Evolutionary conservation across 208 protist genomes (phyloP).

Genomic region (Strigomonas galati): DNA sequence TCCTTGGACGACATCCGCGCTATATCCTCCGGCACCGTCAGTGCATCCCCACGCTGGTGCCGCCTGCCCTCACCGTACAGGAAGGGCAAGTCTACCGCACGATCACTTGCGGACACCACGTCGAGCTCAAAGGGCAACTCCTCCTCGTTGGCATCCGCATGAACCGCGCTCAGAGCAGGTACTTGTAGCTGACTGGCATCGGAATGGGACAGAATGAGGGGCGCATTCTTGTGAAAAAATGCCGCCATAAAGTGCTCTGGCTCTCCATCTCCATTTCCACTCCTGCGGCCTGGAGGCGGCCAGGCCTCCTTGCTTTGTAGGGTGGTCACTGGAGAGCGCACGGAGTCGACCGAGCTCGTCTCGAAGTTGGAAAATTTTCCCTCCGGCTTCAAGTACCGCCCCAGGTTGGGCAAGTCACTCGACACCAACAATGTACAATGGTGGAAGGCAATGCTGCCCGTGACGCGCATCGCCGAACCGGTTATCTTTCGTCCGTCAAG

Average conservation of each 20-base stretch:
- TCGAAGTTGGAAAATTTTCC: conserved; percentile 46
- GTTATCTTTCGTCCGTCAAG: conserved; percentile 82
- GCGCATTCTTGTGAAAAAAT: conserved; percentile 30
- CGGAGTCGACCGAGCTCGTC: conserved; percentile 50
- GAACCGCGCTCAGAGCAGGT: neutral
- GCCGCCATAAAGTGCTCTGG: conserved; percentile 8
- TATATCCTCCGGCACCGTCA: conserved; percentile 43
- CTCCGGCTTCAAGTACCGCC: conserved; percentile 53
- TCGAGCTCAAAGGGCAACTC: neutral
- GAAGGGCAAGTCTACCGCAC: conserved; percentile 29
- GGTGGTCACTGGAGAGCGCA: conserved; percentile 74
- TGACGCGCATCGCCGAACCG: conserved; percentile 87
- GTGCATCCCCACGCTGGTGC: conserved; percentile 19
- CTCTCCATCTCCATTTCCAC: neutral
- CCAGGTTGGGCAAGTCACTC: conserved; percentile 30
- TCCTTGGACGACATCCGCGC: conserved; percentile 24
- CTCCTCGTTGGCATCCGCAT: neutral
- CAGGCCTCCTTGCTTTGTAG: conserved; percentile 26
- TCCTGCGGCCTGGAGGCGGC: neutral
- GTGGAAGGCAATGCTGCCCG: conserved; percentile 75
- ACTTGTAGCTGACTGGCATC: conserved; percentile 20
- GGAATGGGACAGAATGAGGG: conserved; percentile 22
- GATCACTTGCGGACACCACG: conserved; percentile 10
- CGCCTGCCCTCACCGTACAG: conserved; percentile 44
- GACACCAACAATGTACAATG: conserved; percentile 84